These are phyloP conservation scores for Lumnitzera littorea DNA, from an alignment of 345 rosid genomes.

Conservation along the genomic window DNA sequence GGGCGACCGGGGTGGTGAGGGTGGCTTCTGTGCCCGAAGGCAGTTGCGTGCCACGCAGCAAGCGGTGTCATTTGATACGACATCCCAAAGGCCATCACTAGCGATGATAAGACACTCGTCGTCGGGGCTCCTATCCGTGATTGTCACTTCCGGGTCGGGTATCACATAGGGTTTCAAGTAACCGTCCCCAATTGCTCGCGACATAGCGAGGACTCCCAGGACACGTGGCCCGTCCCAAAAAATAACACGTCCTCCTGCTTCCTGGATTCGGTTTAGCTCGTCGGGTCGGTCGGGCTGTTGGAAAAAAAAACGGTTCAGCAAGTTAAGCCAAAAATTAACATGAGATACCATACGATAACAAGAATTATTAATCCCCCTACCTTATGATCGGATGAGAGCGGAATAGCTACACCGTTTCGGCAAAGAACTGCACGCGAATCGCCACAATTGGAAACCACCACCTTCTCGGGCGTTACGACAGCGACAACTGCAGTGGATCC, in stretches of 20 bases:
- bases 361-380: conserved; percentile 12
- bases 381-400: conserved; percentile 80
- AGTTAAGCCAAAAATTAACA: neutral
- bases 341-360: neutral
- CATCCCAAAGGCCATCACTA: conserved; percentile 81
- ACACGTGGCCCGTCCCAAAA: conserved; percentile 80
- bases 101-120: conserved; percentile 65
- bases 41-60: conserved; percentile 56
- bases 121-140: conserved; percentile 35
- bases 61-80: conserved; percentile 54
- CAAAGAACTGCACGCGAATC: conserved; percentile 88
- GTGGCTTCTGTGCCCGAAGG: conserved; percentile 27
- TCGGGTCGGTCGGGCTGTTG: conserved; percentile 85
- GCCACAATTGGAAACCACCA: conserved; percentile 74
- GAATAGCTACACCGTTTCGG: conserved; percentile 63
- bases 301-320: neutral
- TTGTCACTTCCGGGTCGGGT: conserved; percentile 57
- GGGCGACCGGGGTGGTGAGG: conserved; percentile 14
- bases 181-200: conserved; percentile 64
- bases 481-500: conserved; percentile 87
- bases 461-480: conserved; percentile 53
- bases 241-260: conserved; percentile 78
- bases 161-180: conserved; percentile 64
- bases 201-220: conserved; percentile 68
- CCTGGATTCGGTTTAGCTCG: conserved; percentile 58